Evolutionary conservation across 202 grass and related monocot species (phyloP).

Genomic region (Carex arenaria): DNA sequence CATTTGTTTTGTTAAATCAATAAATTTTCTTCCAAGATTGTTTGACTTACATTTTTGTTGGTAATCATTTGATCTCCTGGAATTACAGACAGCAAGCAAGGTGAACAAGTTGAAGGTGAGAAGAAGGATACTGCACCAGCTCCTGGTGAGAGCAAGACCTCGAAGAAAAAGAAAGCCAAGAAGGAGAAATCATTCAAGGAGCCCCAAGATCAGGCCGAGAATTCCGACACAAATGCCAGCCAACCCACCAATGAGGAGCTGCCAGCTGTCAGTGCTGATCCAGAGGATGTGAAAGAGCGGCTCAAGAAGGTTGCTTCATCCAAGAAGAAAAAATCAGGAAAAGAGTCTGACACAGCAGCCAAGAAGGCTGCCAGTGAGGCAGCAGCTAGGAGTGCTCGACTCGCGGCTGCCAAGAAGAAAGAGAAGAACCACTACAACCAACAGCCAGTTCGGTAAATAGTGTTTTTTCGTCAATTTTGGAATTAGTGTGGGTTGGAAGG

Average conservation of each 20-base stretch:
- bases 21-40: background rate
- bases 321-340: constrained; percentile 93
- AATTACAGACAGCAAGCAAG: constrained; percentile 50
- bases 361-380: constrained; percentile 77
- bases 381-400: constrained; percentile 71
- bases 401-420: constrained; percentile 93
- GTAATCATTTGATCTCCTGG: constrained; percentile 27
- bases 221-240: constrained; percentile 32
- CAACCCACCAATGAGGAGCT: constrained; percentile 35
- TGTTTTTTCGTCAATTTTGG: constrained; percentile 9
- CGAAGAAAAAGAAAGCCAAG: constrained; percentile 94
- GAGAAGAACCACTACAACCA: constrained; percentile 99
- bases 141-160: constrained; percentile 59
- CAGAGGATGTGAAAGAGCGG: constrained; percentile 77
- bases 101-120: constrained; percentile 39
- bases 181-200: constrained; percentile 81
- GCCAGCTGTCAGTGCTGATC: constrained; percentile 40
- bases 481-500: constrained; percentile 17
- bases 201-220: constrained; percentile 39
- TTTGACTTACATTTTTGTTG: background rate
- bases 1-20: background rate
- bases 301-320: constrained; percentile 84
- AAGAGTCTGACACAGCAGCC: constrained; percentile 61
- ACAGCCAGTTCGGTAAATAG: constrained; percentile 77
- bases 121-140: constrained; percentile 48